Conservation (phyloP, 345 rosid genomes). For the Acer saccharum region DNA sequence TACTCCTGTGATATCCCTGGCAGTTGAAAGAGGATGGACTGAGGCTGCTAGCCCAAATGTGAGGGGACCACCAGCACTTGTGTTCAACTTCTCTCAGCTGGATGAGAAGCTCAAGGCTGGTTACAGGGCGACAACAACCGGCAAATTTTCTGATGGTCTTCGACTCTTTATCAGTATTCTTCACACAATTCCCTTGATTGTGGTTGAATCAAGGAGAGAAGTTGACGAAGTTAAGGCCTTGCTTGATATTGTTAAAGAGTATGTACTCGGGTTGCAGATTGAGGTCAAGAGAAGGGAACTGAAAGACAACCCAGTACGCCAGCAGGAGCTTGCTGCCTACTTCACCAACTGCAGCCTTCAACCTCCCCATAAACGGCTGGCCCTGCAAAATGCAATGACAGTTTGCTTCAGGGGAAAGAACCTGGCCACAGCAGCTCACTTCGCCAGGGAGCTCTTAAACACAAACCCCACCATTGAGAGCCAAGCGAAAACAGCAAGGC, state of each 20-base stretch:
- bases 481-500: conserved; percentile 81
- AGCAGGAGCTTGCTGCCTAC: conserved; percentile 97
- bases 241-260: conserved; percentile 75
- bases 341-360: conserved; percentile 96
- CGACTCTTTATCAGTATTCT: conserved; percentile 74
- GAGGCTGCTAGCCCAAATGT: conserved; percentile 83
- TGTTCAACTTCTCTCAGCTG: conserved; percentile 73
- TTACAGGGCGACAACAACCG: conserved; percentile 83
- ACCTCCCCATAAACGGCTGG: conserved; percentile 77
- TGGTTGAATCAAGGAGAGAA: conserved; percentile 94
- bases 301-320: conserved; percentile 69
- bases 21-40: conserved; percentile 82
- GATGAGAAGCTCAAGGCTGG: conserved; percentile 95
- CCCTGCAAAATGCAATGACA: conserved; percentile 73
- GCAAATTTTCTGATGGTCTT: conserved; percentile 80
- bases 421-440: conserved; percentile 73
- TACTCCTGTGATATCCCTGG: conserved; percentile 74
- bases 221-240: conserved; percentile 95
- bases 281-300: conserved; percentile 82
- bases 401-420: conserved; percentile 84
- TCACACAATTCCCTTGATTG: conserved; percentile 86
- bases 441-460: conserved; percentile 77
- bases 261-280: conserved; percentile 81
- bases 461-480: conserved; percentile 76
- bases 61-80: conserved; percentile 82